Percentiles rank a stretch among this genome's conserved stretches.
Evolutionary conservation across 768 basidiomycete species (phyloP).

Genomic region (Piloderma croceum): DNA sequence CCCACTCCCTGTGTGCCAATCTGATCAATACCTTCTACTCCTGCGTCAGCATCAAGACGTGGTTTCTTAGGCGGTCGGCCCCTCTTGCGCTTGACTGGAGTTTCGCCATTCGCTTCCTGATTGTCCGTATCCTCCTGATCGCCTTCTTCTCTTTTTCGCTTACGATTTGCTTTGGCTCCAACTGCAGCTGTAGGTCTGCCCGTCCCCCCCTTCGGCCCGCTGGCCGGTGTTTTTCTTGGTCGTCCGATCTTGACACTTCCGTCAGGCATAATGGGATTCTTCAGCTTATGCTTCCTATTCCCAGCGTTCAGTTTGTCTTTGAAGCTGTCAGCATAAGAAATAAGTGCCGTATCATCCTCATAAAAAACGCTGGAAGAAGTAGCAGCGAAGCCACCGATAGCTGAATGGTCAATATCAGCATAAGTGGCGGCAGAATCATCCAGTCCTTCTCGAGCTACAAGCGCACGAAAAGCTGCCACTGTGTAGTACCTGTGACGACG

Average conservation of each 20-base stretch:
- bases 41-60: too few species aligned
- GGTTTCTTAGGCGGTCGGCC: too few species aligned
- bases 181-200: conserved; percentile 4
- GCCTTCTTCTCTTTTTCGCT: conserved; percentile 13
- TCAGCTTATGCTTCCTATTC: conserved; percentile 27
- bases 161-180: conserved; percentile 1
- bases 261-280: conserved; percentile 46
- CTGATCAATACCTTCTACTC: too few species aligned
- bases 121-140: conserved; percentile 11
- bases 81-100: too few species aligned
- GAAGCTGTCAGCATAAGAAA: conserved; percentile 45
- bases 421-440: conserved; percentile 43
- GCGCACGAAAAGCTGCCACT: conserved; percentile 54
- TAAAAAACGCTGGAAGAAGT: conserved; percentile 53
- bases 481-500: conserved; percentile 84
- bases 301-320: conserved; percentile 15
- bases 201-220: conserved; percentile 6
- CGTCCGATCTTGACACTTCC: conserved; percentile 54
- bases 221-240: conserved; percentile 38
- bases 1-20: too few species aligned
- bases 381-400: conserved; percentile 50
- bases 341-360: conserved; percentile 34
- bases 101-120: too few species aligned
- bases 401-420: conserved; percentile 40
- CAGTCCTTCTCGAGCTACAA: conserved; percentile 62